Percentiles rank a stretch among this genome's conserved stretches.
phyloP scores from a whole-genome alignment of 2,329 filamentous ascomycete genomes.

The Colletotrichum musae region DNA sequence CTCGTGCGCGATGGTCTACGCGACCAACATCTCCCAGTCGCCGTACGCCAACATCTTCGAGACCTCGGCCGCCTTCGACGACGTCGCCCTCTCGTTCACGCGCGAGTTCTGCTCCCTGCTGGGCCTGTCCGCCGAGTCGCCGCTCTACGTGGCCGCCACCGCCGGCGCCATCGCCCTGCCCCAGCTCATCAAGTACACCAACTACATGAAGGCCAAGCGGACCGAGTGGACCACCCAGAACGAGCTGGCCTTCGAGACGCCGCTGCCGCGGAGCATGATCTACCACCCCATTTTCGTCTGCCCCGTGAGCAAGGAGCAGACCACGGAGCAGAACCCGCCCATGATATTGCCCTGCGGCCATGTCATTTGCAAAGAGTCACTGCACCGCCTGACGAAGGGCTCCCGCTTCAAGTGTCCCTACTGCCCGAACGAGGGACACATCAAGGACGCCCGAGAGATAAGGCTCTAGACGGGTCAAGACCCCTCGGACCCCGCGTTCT shows the following conservation, averaged over 20 bases:
- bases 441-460: constrained; percentile 82
- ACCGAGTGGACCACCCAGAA: constrained; percentile 96
- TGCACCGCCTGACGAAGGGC: constrained; percentile 85
- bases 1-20: constrained; percentile 84
- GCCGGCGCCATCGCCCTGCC: constrained; percentile 94
- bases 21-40: constrained; percentile 79
- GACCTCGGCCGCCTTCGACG: constrained; percentile 82
- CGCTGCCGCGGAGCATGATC: constrained; percentile 71
- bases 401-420: constrained; percentile 95
- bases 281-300: constrained; percentile 99
- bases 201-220: constrained; percentile 88
- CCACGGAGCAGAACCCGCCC: constrained; percentile 91
- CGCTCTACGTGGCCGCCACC: constrained; percentile 92
- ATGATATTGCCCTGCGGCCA: constrained; percentile 98
- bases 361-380: constrained; percentile 88
- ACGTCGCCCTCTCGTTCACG: constrained; percentile 89
- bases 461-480: constrained; percentile 64
- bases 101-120: constrained; percentile 95
- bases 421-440: constrained; percentile 86
- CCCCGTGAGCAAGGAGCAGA: constrained; percentile 96
- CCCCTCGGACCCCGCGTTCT: background rate
- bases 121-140: constrained; percentile 90
- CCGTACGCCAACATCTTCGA: constrained; percentile 87
- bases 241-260: constrained; percentile 86
- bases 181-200: constrained; percentile 88